Evolutionary conservation across 257 asterid genomes (phyloP).

Genomic region (Leonotis leonurus): DNA sequence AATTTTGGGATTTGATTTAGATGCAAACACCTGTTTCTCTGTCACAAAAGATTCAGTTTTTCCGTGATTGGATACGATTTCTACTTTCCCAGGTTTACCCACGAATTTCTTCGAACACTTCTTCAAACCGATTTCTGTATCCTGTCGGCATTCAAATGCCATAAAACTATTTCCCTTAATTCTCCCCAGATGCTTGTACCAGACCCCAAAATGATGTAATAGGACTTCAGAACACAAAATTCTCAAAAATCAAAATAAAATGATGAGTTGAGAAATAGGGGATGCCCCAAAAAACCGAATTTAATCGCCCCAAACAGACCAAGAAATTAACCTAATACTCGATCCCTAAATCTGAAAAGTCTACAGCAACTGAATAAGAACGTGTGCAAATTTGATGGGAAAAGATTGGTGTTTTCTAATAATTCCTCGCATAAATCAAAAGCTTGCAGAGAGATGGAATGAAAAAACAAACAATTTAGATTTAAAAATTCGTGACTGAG

Average conservation of each 20-base stretch:
- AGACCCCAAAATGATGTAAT: neutral
- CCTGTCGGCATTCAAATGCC: constrained; percentile 88
- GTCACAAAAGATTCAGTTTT: constrained; percentile 14
- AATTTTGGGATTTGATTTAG: constrained; percentile 22
- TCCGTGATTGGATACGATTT: constrained; percentile 24
- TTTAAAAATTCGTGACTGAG: constrained; percentile 13
- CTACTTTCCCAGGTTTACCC: constrained; percentile 22
- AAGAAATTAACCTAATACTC: constrained; percentile 9
- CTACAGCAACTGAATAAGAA: neutral
- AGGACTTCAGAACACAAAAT: constrained; percentile 1
- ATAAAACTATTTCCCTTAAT: constrained; percentile 39
- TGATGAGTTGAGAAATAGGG: neutral
- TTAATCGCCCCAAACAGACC: constrained; percentile 28
- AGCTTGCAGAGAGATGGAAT: neutral
- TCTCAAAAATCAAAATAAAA: neutral
- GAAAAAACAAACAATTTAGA: neutral
- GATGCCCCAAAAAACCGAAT: neutral
- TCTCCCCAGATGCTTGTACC: constrained; percentile 1
- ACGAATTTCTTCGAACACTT: constrained; percentile 26
- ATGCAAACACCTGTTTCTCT: constrained; percentile 20
- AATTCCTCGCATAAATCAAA: neutral
- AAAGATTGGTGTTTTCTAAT: neutral
- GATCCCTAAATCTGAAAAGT: constrained; percentile 19
- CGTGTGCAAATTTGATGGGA: neutral
- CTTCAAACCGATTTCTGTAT: constrained; percentile 30